Evolutionary conservation across 345 rosid species (phyloP).

Genomic region (Populus simonii): DNA sequence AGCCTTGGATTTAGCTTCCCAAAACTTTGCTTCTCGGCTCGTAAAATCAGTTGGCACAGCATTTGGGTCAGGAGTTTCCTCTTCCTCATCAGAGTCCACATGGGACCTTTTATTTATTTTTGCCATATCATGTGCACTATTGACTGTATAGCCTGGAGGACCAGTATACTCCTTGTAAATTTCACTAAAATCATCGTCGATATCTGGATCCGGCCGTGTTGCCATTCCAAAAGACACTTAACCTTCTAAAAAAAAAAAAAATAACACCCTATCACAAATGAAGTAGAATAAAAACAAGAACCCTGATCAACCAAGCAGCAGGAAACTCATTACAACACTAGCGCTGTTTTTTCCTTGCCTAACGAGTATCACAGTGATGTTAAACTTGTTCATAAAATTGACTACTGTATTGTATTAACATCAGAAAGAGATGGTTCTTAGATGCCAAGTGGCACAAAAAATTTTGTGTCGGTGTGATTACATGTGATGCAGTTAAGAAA

Average conservation of each 20-base stretch:
- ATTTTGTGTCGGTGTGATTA: neutral
- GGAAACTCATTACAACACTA: neutral
- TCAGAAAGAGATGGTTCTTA: neutral
- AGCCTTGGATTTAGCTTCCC: conserved; percentile 99
- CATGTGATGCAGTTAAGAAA: neutral
- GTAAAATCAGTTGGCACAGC: conserved; percentile 98
- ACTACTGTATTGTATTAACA: neutral
- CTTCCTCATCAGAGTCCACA: conserved; percentile 70
- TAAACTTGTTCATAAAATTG: neutral
- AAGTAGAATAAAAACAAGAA: neutral
- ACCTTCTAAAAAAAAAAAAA: neutral
- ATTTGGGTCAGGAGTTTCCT: conserved; percentile 76
- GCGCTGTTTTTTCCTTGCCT: neutral
- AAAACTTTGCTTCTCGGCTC: conserved; percentile 95
- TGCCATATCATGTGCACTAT: conserved; percentile 44
- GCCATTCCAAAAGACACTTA: conserved; percentile 45
- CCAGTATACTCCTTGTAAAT: conserved; percentile 97
- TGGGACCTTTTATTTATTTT: conserved; percentile 52
- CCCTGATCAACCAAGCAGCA: neutral
- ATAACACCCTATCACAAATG: neutral
- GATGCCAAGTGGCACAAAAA: neutral
- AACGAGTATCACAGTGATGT: neutral
- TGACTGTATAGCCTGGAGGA: conserved; percentile 44
- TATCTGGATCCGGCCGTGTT: conserved; percentile 66
- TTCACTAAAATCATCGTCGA: conserved; percentile 90